phyloP scores from a whole-genome alignment of 441 rosid species.

The Theobroma grandiflorum region DNA sequence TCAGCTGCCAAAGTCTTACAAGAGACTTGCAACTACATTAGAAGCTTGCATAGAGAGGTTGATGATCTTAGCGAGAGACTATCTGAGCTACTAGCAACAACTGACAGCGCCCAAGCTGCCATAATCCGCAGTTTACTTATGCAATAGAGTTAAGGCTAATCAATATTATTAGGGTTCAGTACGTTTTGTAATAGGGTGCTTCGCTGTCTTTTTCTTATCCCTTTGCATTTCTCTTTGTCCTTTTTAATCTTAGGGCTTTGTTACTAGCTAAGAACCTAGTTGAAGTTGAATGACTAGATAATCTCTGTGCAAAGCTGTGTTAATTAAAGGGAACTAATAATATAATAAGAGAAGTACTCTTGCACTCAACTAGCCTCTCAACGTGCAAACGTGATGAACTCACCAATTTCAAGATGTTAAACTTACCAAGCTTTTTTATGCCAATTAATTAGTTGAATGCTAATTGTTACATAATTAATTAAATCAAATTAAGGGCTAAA shows the following conservation, averaged over 20 bases:
- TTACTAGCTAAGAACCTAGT: slow-evolving; percentile 22
- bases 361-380: slow-evolving; percentile 14
- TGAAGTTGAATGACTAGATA: slow-evolving; percentile 32
- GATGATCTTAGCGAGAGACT: slow-evolving; percentile 88
- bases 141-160: slow-evolving; percentile 40
- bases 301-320: slow-evolving; percentile 28
- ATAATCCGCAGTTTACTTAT: slow-evolving; percentile 68
- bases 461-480: too few species aligned
- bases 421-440: background rate
- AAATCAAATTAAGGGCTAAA: too few species aligned
- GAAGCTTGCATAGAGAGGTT: slow-evolving; percentile 81
- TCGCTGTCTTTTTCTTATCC: background rate
- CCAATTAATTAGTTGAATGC: too few species aligned
- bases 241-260: slow-evolving; percentile 18
- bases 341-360: slow-evolving; percentile 30
- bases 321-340: slow-evolving; percentile 15
- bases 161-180: background rate
- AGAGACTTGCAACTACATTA: slow-evolving; percentile 89
- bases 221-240: background rate
- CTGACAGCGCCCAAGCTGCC: slow-evolving; percentile 85
- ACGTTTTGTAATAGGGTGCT: background rate
- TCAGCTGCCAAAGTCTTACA: slow-evolving; percentile 80
- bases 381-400: slow-evolving; percentile 20
- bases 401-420: slow-evolving; percentile 10
- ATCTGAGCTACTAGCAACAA: slow-evolving; percentile 72